Percentiles rank a stretch among this genome's conserved stretches.
phyloP scores from a whole-genome alignment of 2,329 filamentous ascomycete genomes.

The Alternaria tenuissima region DNA sequence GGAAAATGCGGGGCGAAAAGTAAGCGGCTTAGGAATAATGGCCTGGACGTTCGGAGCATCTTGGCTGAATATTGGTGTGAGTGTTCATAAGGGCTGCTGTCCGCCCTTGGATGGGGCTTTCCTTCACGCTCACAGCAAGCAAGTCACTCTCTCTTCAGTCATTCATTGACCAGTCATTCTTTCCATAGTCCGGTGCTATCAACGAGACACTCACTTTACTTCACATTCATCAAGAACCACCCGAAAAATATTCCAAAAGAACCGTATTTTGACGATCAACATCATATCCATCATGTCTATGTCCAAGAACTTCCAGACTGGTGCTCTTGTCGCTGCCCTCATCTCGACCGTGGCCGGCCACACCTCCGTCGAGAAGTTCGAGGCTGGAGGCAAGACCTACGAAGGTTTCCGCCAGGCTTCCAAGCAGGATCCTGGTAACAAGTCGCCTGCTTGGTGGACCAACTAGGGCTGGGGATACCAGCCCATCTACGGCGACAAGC shows the following conservation, averaged over 20 bases:
- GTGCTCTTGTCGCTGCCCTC: conserved; percentile 37
- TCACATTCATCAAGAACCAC: conserved; percentile 18
- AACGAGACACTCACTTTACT: conserved; percentile 19
- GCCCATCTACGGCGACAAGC: conserved; percentile 38
- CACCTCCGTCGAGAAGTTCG: conserved; percentile 39
- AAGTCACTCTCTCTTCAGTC: conserved; percentile 37
- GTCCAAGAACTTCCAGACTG: conserved; percentile 41
- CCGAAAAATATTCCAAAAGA: conserved; percentile 6
- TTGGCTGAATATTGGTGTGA: background rate
- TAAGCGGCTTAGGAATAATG: conserved; percentile 12
- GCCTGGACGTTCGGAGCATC: conserved; percentile 8
- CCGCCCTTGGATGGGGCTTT: conserved; percentile 14
- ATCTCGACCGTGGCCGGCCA: conserved; percentile 35
- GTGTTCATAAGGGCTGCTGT: conserved; percentile 28
- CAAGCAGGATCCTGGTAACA: conserved; percentile 35
- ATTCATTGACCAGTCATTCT: conserved; percentile 35
- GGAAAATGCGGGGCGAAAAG: conserved; percentile 18
- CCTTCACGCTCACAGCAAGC: conserved; percentile 18
- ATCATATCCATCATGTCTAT: conserved; percentile 22
- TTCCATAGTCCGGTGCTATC: conserved; percentile 43
- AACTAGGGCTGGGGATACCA: conserved; percentile 45
- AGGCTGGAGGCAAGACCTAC: conserved; percentile 41
- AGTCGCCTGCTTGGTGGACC: conserved; percentile 46
- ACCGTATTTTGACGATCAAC: background rate
- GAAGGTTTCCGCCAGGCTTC: conserved; percentile 35